Evolutionary conservation across 1,284 basidiomycete genomes (phyloP), one percentile per base, ranked within the genome.

Genomic region (Trichosporon inkin): DNA sequence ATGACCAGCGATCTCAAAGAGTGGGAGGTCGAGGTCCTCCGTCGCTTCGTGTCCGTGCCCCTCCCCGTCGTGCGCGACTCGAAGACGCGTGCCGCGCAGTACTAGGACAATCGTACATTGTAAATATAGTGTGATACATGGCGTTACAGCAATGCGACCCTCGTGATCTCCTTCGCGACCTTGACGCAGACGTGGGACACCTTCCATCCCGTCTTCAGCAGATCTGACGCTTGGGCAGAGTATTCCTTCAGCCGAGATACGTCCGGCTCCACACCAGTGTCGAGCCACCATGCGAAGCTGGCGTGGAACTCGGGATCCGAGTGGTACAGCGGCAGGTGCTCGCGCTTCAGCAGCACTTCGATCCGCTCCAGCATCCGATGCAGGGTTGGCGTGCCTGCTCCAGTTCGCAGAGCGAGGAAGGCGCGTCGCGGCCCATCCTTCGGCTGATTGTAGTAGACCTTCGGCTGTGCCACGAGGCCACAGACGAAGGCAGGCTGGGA

Each of bases 21-120:
- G 58, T 78, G 77, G 77, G 77, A 78, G 62, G 52, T 55, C n/a
- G 74, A 75, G 64, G 63, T 78, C 55, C 57, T 74, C 41, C 69
- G 67, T 51, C 58, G 71, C 38, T 78, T 78, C 64, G 66, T 68
- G 14, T 53, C 67, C 10, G 75, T 76, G 2, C 65, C 67, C 16
- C 62, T 72, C 35, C 71, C 73, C 10, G 54, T 68, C 2, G 57
- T 66, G 3, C 59, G 59, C 19, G 61, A 66, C 55, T 57, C 54
- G 17, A 61, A 62, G 62, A 34, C 22, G 20, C 54, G 64, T 38
- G 44, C 28, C n/a, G 41, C 47, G 41, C 34, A 44, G 36, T 54
- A 54, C 24, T 38, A 37, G 24, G 17, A 24, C 10, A 24, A 10
- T 5, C 35, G 13, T 40, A n/a, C 14, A 8, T 40, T 47, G 20